Evolutionary conservation across 2,329 filamentous ascomycete genomes (phyloP).

Genomic region (Diaporthe ampelina): DNA sequence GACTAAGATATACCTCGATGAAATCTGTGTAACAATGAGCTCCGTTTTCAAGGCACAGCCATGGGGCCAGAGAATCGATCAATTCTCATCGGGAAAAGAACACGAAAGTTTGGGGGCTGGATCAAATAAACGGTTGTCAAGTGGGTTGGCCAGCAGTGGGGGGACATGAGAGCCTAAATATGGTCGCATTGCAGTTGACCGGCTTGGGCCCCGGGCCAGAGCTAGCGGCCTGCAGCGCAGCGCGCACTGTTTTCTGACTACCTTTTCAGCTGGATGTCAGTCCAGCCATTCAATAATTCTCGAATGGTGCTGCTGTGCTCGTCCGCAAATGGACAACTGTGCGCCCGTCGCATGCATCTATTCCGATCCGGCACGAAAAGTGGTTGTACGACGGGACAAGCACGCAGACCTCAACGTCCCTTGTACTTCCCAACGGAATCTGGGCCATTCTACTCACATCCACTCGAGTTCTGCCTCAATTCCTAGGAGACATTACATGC

Average conservation of each 20-base stretch:
- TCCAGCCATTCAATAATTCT: neutral
- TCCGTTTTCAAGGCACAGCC: neutral
- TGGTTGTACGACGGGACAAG: no score
- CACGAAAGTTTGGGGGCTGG: neutral
- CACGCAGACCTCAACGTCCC: no score
- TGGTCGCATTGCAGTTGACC: neutral
- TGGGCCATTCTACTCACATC: neutral
- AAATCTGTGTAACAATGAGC: neutral
- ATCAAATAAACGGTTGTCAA: neutral
- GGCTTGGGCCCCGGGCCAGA: neutral
- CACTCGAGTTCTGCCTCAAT: neutral
- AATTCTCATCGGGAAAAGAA: neutral
- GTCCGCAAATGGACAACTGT: neutral
- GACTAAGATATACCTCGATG: neutral
- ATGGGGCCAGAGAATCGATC: neutral
- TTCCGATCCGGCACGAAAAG: neutral
- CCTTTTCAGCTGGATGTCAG: neutral
- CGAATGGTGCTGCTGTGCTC: neutral
- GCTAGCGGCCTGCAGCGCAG: neutral
- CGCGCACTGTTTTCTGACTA: neutral
- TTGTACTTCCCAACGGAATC: neutral
- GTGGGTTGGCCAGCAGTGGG: no score
- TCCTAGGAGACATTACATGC: neutral
- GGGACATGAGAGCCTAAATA: neutral
- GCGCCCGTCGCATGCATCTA: neutral